phyloP scores from a whole-genome alignment of 2,329 filamentous ascomycete genomes.

The Diaporthe destruens region DNA sequence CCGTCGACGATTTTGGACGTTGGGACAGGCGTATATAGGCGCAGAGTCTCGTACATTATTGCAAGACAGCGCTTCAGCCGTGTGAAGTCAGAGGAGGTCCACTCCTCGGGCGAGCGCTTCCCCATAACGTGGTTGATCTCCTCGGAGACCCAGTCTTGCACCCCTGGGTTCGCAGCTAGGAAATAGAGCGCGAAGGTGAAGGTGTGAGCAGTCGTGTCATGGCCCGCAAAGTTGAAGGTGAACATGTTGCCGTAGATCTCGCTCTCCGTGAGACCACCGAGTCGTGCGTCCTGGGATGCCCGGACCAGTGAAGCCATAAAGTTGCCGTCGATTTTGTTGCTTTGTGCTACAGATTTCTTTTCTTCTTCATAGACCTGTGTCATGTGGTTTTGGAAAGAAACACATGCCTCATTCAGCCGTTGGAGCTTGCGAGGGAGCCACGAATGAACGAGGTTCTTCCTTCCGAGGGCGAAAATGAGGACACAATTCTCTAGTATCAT shows the following conservation, averaged over 20 bases:
- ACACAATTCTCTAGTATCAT: conserved; percentile 49
- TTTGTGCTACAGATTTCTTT: conserved; percentile 39
- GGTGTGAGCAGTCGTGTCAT: conserved; percentile 63
- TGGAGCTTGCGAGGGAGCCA: conserved; percentile 46
- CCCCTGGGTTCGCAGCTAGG: conserved; percentile 57
- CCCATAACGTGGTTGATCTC: conserved; percentile 51
- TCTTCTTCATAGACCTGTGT: conserved; percentile 49
- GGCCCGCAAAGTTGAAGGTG: conserved; percentile 62
- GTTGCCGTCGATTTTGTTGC: neutral
- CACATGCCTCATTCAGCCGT: conserved; percentile 44
- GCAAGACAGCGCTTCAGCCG: conserved; percentile 45
- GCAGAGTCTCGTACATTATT: conserved; percentile 42
- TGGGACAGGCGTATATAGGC: conserved; percentile 33
- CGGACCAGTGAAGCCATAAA: conserved; percentile 24
- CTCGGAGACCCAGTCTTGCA: conserved; percentile 59
- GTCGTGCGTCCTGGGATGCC: conserved; percentile 9
- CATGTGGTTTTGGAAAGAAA: conserved; percentile 48
- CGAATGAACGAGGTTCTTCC: conserved; percentile 37
- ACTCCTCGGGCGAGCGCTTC: conserved; percentile 41
- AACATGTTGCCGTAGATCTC: conserved; percentile 65
- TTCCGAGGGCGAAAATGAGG: conserved; percentile 48
- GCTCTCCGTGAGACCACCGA: conserved; percentile 49
- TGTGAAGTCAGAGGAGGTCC: conserved; percentile 44
- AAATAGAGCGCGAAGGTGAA: conserved; percentile 57
- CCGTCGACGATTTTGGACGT: conserved; percentile 28